These are phyloP conservation scores for Colletotrichum eremochloae DNA, from an alignment of 2,329 filamentous ascomycete species.

Conservation along the genomic window DNA sequence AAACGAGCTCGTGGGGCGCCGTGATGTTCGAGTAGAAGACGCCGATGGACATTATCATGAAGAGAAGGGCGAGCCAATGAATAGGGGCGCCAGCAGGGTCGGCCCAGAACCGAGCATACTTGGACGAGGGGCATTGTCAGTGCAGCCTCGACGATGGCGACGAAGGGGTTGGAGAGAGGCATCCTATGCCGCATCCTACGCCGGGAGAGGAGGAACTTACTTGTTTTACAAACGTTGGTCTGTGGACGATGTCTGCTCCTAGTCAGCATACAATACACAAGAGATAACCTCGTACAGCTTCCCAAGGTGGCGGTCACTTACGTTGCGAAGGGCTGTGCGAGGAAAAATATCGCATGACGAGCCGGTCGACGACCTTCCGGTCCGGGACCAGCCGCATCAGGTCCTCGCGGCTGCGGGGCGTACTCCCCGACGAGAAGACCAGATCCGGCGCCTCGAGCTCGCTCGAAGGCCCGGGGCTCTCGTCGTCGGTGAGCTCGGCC, in stretches of 20 bases:
- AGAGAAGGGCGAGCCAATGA: slow-evolving; percentile 66
- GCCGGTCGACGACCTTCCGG: slow-evolving; percentile 60
- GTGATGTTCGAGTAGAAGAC: slow-evolving; percentile 60
- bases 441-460: slow-evolving; percentile 57
- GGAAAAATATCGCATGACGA: slow-evolving; percentile 67
- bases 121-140: not conserved
- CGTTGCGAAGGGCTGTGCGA: slow-evolving; percentile 66
- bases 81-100: slow-evolving; percentile 55
- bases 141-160: not conserved
- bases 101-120: slow-evolving; percentile 66
- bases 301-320: slow-evolving; percentile 47
- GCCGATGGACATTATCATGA: slow-evolving; percentile 60
- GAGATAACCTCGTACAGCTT: not conserved
- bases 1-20: slow-evolving; percentile 58
- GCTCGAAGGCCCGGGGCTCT: slow-evolving; percentile 50
- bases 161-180: not conserved
- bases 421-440: slow-evolving; percentile 56
- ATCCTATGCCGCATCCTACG: not conserved
- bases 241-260: slow-evolving; percentile 63
- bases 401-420: slow-evolving; percentile 58
- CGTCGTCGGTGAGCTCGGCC: slow-evolving; percentile 54
- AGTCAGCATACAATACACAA: slow-evolving; percentile 41
- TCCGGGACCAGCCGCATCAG: slow-evolving; percentile 63
- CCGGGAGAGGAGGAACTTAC: slow-evolving; percentile 47
- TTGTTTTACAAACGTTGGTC: slow-evolving; percentile 63